Base-by-base conservation (phyloP, 768 basidiomycete species). In the Boletus rex-veris region DNA sequence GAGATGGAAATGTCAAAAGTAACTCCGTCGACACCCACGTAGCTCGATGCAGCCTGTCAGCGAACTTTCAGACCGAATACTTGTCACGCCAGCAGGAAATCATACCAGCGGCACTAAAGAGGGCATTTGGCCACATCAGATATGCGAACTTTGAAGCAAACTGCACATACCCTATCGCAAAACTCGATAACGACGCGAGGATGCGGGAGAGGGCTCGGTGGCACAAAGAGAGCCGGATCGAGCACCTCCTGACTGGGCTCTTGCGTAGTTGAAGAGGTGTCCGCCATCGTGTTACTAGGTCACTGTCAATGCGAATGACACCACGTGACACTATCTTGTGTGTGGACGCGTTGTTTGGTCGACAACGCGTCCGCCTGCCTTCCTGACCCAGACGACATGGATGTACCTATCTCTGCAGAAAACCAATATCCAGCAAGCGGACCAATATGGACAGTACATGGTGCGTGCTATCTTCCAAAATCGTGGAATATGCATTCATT, bases 1-100 rank as follows among this genome's bases (percentile, higher is more conserved):
- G 92, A 26, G 90, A 82, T 11, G 92, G 88, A 70, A 98, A 98
- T 1, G 95, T 97, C 35, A 96, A 71, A 61, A 94, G 81, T 15
- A 98, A 78, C 62, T 97, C 95, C 0, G 94, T 97, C 57, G 91
- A 88, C n/a, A 86, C 80, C 95, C 95, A 98, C 11, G 83, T 85
- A 31, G 95, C 94, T 62, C 94, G 81, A 61, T 95, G 93, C 37
- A 94, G 79, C 94, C 94, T 95, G 47, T 40, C 41, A 43, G 45
- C 14, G 16, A 10, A 41, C 11, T 19, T 46, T 55, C 11, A 58
- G 41, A 40, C 21, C 4, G 21, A 1, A 21, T 11, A 30, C 24
- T 36, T 48, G 16, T 54, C 40, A 43, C 16, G 10, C 10, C 7
- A 38, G 15, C 41, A 45, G 26, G 30, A 19, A 49, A n/a, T 53